Evolutionary conservation across 179 eudicot genomes (phyloP), one percentile per base, ranked within the genome.

Genomic region (Kewa caespitosa): DNA sequence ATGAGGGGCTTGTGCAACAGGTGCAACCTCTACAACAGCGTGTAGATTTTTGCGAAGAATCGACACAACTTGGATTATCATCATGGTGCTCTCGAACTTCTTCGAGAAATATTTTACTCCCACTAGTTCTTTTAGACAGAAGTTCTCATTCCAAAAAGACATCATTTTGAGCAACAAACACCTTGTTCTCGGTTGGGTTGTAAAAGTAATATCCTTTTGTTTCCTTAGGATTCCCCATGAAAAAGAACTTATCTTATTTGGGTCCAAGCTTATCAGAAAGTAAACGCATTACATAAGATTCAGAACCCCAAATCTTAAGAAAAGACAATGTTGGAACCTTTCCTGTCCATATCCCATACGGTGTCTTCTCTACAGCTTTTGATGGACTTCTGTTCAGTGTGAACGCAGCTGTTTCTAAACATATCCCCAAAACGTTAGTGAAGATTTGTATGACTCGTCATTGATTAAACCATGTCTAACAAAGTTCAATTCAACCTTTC

Each of bases 241-340:
- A 62, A 41, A 17, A 48, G 66, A 65, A 48, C 48, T 57, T 67
- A 25, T 67, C 73, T 8, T 25, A 76, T 39, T n/a, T 55, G 33
- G 65, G 37, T 33, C n/a, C 79, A 14, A 63, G 41, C 50, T 74
- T 74, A 18, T 74, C 25, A 8, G 78, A 46, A 13, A 28, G n/a
- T 63, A 38, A 46, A 25, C 62, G 38, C 32, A 30, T 64, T 4
- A 63, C 60, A 46, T 22, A 62, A 63, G 67, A 61, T 48, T 63
- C 61, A 64, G 70, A 74, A 15, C 78, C 70, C 78, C 71, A 74
- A 39, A 74, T 14, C 36, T 62, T 74, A 38, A 74, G 17, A 52
- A 25, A 60, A 39, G 64, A 42, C 61, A 74, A 28, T 42, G 23
- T 74, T 15, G 70, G 78, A 41, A 18, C 23, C 22, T 46, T 65